These are phyloP conservation scores for Penstemon barbatus DNA, from an alignment of 257 asterid species.

Conservation along the genomic window DNA sequence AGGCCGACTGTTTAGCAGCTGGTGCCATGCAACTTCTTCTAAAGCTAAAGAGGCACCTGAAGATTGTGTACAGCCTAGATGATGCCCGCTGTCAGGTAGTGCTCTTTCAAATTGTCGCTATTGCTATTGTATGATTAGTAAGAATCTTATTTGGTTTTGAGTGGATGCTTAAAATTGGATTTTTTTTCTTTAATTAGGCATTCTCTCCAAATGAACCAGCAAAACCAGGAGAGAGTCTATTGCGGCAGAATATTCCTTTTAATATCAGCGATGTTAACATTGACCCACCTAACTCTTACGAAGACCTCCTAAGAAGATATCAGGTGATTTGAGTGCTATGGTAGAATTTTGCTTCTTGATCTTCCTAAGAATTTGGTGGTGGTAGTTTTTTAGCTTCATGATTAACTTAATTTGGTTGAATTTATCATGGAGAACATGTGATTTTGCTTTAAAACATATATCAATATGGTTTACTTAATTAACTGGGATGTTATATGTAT, in stretches of 20 bases:
- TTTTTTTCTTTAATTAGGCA: conserved; percentile 45
- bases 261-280: conserved; percentile 56
- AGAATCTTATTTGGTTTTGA: conserved; percentile 21
- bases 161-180: conserved; percentile 14
- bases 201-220: conserved; percentile 80
- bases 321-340: conserved; percentile 58
- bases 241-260: conserved; percentile 67
- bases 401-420: no score
- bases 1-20: conserved; percentile 84
- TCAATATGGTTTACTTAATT: neutral
- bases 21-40: conserved; percentile 89
- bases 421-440: neutral
- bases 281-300: conserved; percentile 64
- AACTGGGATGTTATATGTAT: neutral
- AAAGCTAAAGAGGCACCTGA: conserved; percentile 91
- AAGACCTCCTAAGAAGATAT: conserved; percentile 66
- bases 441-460: neutral
- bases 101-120: conserved; percentile 11
- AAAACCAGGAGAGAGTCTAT: conserved; percentile 73
- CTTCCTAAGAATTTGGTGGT: neutral
- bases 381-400: neutral
- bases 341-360: neutral
- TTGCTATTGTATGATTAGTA: neutral
- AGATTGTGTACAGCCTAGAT: conserved; percentile 78
- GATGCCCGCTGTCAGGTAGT: conserved; percentile 91